Base-by-base conservation (phyloP, 208 protist genomes). In the Spongospora subterranea region DNA sequence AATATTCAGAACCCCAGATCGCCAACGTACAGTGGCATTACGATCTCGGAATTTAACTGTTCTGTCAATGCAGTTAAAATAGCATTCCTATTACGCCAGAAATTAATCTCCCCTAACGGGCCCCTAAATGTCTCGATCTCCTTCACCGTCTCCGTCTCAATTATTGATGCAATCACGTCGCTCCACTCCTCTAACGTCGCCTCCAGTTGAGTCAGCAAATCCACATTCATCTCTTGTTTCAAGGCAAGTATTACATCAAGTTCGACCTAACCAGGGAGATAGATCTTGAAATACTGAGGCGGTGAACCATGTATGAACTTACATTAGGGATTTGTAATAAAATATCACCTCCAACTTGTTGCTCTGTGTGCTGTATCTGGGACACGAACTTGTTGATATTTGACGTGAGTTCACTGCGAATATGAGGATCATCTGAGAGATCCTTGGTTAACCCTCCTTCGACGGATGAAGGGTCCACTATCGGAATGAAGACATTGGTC, bases 31-130 rank as follows among this genome's bases (percentile, higher is more conserved):
- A n/a, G n/a, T n/a, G n/a, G n/a, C n/a, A n/a, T n/a, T 1, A 91
- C 66, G 11, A 82, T 45, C 0, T 97, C 95, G 0, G 95, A 95
- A 92, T 97, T 98, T 76, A 99, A 95, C 93, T 99, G 97, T 94
- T 99, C 98, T 94, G 98, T 98, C 17, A 99, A 94, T 0, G 96
- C 95, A 88, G 95, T 97, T 45, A 99, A 97, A 24, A 96, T 96
- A 88, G 97, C 97, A 93, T 97, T 97, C 91, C 97, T 96, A 90
- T 98, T 95, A 17, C 97, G 94, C 98, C 98, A 99, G 93, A 97
- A 98, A 92, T 99, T 97, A 89, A 99, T 98, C 93, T 99, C 98
- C 43, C 96, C 97, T 0, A 99, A 94, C 20, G 98, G 98, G 0
- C 97, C 97, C 88, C 94, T 46, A 0, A 90, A 90, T 0, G 46